Evolutionary conservation across 1,284 basidiomycete species (phyloP).

Genomic region (Trametes hirsuta): DNA sequence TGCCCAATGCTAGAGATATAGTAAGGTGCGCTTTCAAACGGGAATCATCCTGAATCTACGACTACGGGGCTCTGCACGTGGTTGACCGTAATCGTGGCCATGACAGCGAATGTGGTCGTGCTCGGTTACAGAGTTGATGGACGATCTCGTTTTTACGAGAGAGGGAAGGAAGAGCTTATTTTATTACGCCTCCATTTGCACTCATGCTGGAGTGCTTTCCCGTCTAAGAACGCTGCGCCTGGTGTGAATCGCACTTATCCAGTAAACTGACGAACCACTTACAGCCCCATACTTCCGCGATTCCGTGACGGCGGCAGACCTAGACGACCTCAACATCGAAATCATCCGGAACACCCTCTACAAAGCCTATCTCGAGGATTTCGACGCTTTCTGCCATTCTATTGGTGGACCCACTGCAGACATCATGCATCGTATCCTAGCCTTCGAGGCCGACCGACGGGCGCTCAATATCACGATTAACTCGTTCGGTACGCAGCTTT

Average conservation of each 20-base stretch:
- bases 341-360: slow-evolving; percentile 99
- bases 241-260: not conserved
- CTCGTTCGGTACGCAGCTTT: slow-evolving; percentile 94
- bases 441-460: slow-evolving; percentile 96
- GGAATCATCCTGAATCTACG: too few relatives aligned
- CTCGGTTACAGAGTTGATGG: too few relatives aligned
- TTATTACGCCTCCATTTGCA: too few relatives aligned
- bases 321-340: slow-evolving; percentile 99
- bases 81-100: too few relatives aligned
- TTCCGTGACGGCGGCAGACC: slow-evolving; percentile 92
- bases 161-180: too few relatives aligned
- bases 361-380: slow-evolving; percentile 99
- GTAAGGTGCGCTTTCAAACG: too few relatives aligned
- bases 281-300: slow-evolving; percentile 96
- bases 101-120: too few relatives aligned
- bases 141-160: too few relatives aligned
- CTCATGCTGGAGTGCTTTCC: too few relatives aligned
- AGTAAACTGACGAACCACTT: slow-evolving; percentile 3
- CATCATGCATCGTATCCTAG: slow-evolving; percentile 87
- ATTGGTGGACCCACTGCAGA: slow-evolving; percentile 87
- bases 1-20: not conserved
- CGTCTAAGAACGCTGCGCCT: too few relatives aligned
- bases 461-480: slow-evolving; percentile 99
- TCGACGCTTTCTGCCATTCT: slow-evolving; percentile 82
- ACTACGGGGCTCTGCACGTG: too few relatives aligned